Evolutionary conservation across 345 rosid genomes (phyloP), one percentile per base, ranked within the genome.

Genomic region (Populus simonii): DNA sequence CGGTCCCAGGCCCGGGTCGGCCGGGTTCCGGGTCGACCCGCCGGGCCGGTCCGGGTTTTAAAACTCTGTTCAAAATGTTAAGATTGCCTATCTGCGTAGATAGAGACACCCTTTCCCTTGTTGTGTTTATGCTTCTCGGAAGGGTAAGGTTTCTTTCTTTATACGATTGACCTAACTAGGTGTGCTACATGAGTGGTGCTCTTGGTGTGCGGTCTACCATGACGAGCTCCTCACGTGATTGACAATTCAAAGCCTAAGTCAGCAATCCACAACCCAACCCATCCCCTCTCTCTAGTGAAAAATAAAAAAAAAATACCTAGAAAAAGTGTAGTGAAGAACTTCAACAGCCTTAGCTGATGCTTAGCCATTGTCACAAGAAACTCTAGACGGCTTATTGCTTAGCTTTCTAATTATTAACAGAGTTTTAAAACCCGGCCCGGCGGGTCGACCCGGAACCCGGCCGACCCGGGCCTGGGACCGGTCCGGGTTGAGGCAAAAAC

Each of bases 161-260:
- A 67, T 29, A 78, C 55, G 81, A 85, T 84, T 84, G 90, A 83
- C 86, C 86, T 74, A 49, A 83, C 81, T 81, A 76, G 86, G 80
- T 77, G 86, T 80, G 80, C 84, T 74, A 41, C 63, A 31, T 27
- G 70, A 59, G 35, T 25, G 29, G 20, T 33, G 55, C 17, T 29
- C 27, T n/a, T 2, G 11, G 51, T 36, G 73, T 31, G 47, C 59
- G 81, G 84, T 83, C 87, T 81, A 78, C 85, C 78, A 53, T 57
- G 83, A 79, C 83, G 85, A 83, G 83, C 81, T 74, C 27, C 53
- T 85, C 87, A 84, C 86, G 83, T 82, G 87, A 78, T 78, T 80
- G 82, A 83, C 87, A 70, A 77, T 53, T 36, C 49, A 67, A 69
- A 68, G 65, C 80, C 80, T 78, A 66, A 66, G 76, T 82, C 86